phyloP scores from a whole-genome alignment of 139 green algal genomes.

The Microglena sp. region DNA sequence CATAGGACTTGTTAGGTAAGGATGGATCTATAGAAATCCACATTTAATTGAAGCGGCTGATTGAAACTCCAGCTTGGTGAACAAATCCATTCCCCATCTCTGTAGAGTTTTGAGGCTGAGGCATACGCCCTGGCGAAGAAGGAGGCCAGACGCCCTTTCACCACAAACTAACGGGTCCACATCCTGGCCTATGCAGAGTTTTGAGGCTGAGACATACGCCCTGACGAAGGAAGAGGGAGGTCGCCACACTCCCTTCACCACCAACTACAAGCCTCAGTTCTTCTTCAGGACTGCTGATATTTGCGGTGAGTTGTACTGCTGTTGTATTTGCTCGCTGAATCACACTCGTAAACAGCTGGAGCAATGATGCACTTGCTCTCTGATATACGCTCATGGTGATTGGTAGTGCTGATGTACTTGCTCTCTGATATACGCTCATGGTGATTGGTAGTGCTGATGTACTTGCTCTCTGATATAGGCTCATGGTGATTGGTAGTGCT shows the following conservation, averaged over 20 bases:
- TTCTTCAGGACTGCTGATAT: conserved; percentile 96
- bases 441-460: background rate
- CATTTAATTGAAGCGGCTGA: too few relatives aligned
- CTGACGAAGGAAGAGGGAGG: conserved; percentile 97
- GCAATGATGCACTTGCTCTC: background rate
- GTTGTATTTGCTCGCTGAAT: too few relatives aligned
- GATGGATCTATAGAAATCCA: too few relatives aligned
- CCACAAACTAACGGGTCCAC: background rate
- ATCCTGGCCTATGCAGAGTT: conserved; percentile 26
- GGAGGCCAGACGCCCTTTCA: background rate
- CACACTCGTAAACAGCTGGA: too few relatives aligned
- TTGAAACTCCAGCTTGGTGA: too few relatives aligned
- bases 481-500: too few relatives aligned
- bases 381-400: too few relatives aligned
- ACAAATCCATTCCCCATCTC: too few relatives aligned
- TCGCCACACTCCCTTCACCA: conserved; percentile 95
- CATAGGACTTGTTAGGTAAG: too few relatives aligned
- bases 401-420: too few relatives aligned
- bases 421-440: too few relatives aligned
- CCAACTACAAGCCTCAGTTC: conserved; percentile 97
- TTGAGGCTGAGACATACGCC: conserved; percentile 89
- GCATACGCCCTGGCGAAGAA: conserved; percentile 91
- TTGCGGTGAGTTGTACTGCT: conserved; percentile 52
- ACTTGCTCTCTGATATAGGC: too few relatives aligned
- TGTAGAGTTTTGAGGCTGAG: conserved; percentile 71